These are phyloP conservation scores for Hortiboletus rubellus DNA, from an alignment of 1,284 basidiomycete genomes.

Conservation along the genomic window DNA sequence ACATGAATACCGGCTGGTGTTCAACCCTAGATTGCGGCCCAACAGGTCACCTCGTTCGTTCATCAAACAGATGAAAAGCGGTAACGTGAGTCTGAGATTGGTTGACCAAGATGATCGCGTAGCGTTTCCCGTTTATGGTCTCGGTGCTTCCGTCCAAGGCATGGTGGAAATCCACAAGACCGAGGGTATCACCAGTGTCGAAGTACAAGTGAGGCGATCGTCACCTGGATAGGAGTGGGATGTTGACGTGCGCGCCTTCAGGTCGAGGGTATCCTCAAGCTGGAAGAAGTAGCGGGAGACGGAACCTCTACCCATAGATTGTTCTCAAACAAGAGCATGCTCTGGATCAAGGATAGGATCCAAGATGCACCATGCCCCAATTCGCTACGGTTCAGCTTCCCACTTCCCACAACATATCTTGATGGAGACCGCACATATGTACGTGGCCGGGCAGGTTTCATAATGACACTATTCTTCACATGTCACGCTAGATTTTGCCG, in stretches of 20 bases:
- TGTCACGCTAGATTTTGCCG: constrained; percentile 51
- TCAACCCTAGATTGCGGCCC: constrained; percentile 45
- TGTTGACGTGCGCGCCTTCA: constrained; percentile 28
- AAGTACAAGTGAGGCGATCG: constrained; percentile 51
- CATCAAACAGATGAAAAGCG: constrained; percentile 59
- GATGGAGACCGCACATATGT: constrained; percentile 60
- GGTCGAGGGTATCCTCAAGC: constrained; percentile 58
- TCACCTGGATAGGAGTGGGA: constrained; percentile 12
- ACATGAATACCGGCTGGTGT: constrained; percentile 53
- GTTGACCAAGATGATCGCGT: constrained; percentile 50
- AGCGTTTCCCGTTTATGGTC: constrained; percentile 57
- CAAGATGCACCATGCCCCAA: constrained; percentile 48
- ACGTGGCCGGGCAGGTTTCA: constrained; percentile 28
- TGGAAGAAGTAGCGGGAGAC: constrained; percentile 66
- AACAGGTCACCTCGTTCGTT: constrained; percentile 49
- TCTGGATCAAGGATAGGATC: constrained; percentile 56
- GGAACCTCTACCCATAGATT: constrained; percentile 54
- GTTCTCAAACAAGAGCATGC: constrained; percentile 49
- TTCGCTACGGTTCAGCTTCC: constrained; percentile 52
- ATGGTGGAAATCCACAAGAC: constrained; percentile 54
- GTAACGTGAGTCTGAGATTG: constrained; percentile 52
- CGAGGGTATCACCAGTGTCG: constrained; percentile 58
- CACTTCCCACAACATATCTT: constrained; percentile 57
- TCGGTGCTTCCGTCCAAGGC: constrained; percentile 54
- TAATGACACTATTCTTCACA: constrained; percentile 4